Conservation (phyloP, 2,329 filamentous ascomycete genomes). For the Chrysosporium queenslandicum region DNA sequence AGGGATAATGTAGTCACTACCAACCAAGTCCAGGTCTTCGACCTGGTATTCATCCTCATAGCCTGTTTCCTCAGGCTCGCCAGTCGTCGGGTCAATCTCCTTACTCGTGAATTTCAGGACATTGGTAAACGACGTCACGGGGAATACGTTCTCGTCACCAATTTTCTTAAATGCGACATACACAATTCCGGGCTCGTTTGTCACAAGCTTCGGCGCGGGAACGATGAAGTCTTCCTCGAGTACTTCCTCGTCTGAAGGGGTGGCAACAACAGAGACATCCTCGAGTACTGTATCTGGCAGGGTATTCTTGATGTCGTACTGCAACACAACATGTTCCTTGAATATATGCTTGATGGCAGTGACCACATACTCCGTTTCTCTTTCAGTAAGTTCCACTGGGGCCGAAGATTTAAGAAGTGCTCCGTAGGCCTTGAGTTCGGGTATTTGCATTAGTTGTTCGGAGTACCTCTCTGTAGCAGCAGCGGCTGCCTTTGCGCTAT, state of each 20-base stretch:
- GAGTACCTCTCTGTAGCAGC: constrained; percentile 81
- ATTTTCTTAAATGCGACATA: constrained; percentile 91
- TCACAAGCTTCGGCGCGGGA: constrained; percentile 68
- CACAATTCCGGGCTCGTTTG: constrained; percentile 81
- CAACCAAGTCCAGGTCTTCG: constrained; percentile 79
- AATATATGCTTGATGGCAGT: constrained; percentile 92
- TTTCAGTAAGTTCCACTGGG: constrained; percentile 82
- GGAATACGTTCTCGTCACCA: constrained; percentile 60
- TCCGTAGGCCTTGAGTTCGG: constrained; percentile 84
- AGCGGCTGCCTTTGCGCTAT: constrained; percentile 64
- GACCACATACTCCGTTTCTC: constrained; percentile 95
- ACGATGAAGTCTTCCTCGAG: constrained; percentile 85
- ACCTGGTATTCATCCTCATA: constrained; percentile 98
- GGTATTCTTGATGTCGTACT: constrained; percentile 97
- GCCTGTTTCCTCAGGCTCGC: constrained; percentile 79
- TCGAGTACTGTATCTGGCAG: constrained; percentile 82
- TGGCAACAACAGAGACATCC: constrained; percentile 73
- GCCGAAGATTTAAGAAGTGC: constrained; percentile 82
- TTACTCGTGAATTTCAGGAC: constrained; percentile 94
- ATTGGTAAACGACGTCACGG: constrained; percentile 77
- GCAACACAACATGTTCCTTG: constrained; percentile 90
- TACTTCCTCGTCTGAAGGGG: constrained; percentile 66
- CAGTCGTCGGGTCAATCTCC: constrained; percentile 91
- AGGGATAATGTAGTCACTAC: constrained; percentile 88
- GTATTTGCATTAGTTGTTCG: constrained; percentile 75